Evolutionary conservation across 1,139 yeast species (phyloP), one percentile per base, ranked within the genome.

Genomic region (Taphrina wiesneri): DNA sequence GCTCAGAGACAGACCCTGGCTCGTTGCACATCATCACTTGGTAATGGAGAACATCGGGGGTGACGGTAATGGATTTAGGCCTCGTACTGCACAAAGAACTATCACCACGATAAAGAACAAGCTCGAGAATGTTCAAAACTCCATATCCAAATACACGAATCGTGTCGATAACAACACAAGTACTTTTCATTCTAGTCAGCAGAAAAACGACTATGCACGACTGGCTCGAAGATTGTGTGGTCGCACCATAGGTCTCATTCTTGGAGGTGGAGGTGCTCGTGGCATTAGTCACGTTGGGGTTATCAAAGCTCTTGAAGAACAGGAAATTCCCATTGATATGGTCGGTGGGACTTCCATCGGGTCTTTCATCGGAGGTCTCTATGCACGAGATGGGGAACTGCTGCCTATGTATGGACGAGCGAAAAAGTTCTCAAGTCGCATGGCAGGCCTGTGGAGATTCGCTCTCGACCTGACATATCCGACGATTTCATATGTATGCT

Each of bases 241-340:
- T 17, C 91, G 91, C 74, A 96, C 97, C 0, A 90, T 93, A 45
- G 99, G 98, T 0, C 79, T 93, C 21, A 97, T 93, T 1, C 80
- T 93, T 7, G 99, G 99, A 2, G 99, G 99, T 15, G 99, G 99
- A 54, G 99, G 99, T 34, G 96, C 99, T 0, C 82, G 99, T 72
- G 99, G 99, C 0, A 82, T 93, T 17, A 85, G 97, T 7, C 99
- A 93, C 74, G 82, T 92, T 57, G 99, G 99, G 5, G 87, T 93
- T 2, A 85, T 93, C n/a, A 85, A 86, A 64, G 97, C 97, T 0
- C 78, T 93, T n/a, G 98, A 93, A 75, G 95, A 89, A 70, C 86
- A 86, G 68, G 98, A 97, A 0, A 89, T 93, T 9, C 99, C 99
- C 0, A 86, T 93, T 53, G 99, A 93, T 76, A 80, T 92, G 69